These are phyloP conservation scores for Fusarium ramigenum DNA, from an alignment of 2,329 filamentous ascomycete genomes.

Conservation along the genomic window DNA sequence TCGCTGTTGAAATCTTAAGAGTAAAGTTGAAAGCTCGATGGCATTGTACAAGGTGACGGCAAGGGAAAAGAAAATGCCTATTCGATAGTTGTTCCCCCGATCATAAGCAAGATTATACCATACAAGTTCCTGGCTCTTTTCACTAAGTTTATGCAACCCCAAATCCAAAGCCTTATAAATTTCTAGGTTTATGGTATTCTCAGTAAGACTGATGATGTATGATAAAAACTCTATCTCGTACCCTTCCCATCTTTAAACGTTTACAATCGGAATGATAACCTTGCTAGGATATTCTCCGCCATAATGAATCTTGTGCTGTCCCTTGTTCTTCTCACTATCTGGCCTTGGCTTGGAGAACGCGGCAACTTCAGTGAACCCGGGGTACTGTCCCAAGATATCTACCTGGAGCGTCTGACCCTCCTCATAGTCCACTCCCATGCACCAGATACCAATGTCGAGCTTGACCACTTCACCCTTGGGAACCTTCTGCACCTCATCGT, in stretches of 20 bases:
- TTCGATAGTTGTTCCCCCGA: not conserved
- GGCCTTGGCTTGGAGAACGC: constrained; percentile 17
- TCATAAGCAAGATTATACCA: too few relatives aligned
- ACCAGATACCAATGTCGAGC: constrained; percentile 20
- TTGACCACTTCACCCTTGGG: constrained; percentile 20
- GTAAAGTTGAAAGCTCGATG: not conserved
- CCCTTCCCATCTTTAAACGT: not conserved
- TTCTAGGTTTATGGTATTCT: not conserved
- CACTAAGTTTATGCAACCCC: fast-evolving
- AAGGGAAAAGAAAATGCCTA: not conserved
- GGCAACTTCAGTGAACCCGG: constrained; percentile 4
- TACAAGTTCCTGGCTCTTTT: not conserved
- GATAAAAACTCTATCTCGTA: not conserved
- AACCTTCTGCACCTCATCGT: constrained; percentile 7
- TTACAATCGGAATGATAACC: constrained; percentile 31
- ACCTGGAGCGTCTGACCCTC: not conserved
- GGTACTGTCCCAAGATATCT: constrained; percentile 15
- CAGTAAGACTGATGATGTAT: not conserved
- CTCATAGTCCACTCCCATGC: constrained; percentile 16
- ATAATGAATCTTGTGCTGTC: constrained; percentile 25
- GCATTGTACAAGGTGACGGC: too few relatives aligned
- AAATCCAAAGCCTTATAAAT: not conserved
- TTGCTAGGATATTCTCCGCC: constrained; percentile 29
- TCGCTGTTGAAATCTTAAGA: not conserved
- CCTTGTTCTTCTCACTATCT: constrained; percentile 13